Percentiles rank a stretch among this genome's conserved stretches.
Evolutionary conservation across 805 yeast genomes (phyloP).

Genomic region (Blastobotrys muscicola): DNA sequence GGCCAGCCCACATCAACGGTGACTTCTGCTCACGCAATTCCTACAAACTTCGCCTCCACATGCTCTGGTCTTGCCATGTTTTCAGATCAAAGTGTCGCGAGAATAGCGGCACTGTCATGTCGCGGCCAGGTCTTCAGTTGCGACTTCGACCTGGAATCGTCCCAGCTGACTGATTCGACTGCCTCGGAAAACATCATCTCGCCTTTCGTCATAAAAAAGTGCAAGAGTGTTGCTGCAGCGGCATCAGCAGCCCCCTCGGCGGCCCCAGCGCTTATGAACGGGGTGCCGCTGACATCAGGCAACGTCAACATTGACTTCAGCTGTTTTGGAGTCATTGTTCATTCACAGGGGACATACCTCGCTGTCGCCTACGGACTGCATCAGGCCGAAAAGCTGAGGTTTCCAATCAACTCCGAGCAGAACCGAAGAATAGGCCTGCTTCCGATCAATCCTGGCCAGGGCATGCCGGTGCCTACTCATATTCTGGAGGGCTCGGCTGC

Average conservation of each 20-base stretch:
- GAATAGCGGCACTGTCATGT: too few relatives aligned
- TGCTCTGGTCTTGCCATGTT: too few relatives aligned
- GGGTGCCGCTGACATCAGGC: too few relatives aligned
- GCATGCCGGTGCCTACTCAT: background rate
- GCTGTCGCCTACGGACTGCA: constrained; percentile 12
- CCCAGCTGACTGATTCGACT: too few relatives aligned
- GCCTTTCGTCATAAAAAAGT: too few relatives aligned
- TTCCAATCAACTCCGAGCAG: constrained; percentile 16
- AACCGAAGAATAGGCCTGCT: constrained; percentile 12
- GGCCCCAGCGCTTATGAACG: too few relatives aligned
- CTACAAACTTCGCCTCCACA: too few relatives aligned
- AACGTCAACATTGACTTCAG: constrained; percentile 6
- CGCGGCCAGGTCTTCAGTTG: too few relatives aligned
- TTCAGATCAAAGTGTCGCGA: too few relatives aligned
- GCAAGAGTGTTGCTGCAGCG: too few relatives aligned
- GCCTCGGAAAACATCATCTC: too few relatives aligned
- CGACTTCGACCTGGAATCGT: background rate
- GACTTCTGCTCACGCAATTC: constrained; percentile 3
- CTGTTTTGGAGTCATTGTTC: constrained; percentile 11
- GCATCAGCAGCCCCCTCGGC: too few relatives aligned
- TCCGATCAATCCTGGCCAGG: constrained; percentile 2
- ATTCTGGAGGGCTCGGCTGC: constrained; percentile 7
- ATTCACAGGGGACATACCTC: constrained; percentile 14
- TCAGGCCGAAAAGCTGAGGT: constrained; percentile 13
- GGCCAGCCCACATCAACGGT: constrained; percentile 1